phyloP scores from a whole-genome alignment of 2,329 filamentous ascomycete species.

The Trichoderma cornu-damae region DNA sequence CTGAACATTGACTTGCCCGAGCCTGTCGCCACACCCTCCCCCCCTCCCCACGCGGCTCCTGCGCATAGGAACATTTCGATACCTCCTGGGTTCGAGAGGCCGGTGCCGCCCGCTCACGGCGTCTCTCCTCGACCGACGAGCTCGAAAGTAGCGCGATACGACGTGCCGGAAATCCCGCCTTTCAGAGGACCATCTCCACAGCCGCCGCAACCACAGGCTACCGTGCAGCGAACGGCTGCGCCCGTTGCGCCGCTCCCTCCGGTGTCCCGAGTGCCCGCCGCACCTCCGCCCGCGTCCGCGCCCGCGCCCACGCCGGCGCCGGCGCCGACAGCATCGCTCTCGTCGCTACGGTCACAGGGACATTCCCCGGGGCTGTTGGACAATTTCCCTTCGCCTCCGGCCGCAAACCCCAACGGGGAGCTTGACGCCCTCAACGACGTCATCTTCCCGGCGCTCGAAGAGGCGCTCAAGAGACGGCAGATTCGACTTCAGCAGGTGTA shows the following conservation, averaged over 20 bases:
- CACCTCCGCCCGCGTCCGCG: not conserved
- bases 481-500: conserved; percentile 53
- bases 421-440: conserved; percentile 86
- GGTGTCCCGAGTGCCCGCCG: not conserved
- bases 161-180: conserved; percentile 51
- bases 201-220: conserved; percentile 11
- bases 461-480: conserved; percentile 77
- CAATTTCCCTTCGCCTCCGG: conserved; percentile 51
- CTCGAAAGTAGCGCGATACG: conserved; percentile 39
- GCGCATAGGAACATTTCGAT: conserved; percentile 21
- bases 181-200: conserved; percentile 41
- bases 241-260: conserved; percentile 5
- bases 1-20: conserved; percentile 30
- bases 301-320: not conserved
- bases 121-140: conserved; percentile 32
- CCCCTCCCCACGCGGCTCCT: conserved; percentile 7
- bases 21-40: conserved; percentile 6
- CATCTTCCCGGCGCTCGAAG: conserved; percentile 86
- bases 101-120: conserved; percentile 34
- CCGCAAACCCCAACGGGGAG: conserved; percentile 58
- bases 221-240: conserved; percentile 23
- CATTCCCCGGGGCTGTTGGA: conserved; percentile 32
- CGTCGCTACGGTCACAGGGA: conserved; percentile 25
- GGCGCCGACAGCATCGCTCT: not conserved
- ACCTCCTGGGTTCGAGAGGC: conserved; percentile 25